Evolutionary conservation across 208 protist genomes (phyloP).

Genomic region (Crithidia acanthocephali): DNA sequence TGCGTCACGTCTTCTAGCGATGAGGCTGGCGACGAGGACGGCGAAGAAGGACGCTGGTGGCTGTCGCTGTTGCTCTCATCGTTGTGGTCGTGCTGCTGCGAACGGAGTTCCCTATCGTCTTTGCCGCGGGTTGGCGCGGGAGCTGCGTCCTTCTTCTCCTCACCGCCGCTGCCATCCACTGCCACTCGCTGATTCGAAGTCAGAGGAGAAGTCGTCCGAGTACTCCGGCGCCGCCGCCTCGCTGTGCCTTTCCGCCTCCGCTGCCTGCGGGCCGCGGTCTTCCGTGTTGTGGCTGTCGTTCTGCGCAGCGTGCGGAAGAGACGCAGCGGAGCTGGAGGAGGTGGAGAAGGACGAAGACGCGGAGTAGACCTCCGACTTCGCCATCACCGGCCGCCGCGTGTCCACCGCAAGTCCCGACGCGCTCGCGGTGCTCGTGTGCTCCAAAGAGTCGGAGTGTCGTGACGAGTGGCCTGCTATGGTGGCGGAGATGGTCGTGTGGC

Average conservation of each 20-base stretch:
- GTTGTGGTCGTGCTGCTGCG: not conserved
- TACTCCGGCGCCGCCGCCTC: not conserved
- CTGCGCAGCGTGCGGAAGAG: not conserved
- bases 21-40: constrained; percentile 16
- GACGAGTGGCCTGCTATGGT: not conserved
- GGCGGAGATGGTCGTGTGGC: not conserved
- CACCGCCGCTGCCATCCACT: not conserved
- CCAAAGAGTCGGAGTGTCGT: constrained; percentile 11
- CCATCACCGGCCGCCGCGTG: not conserved
- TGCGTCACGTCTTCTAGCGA: constrained; percentile 8
- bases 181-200: constrained; percentile 11
- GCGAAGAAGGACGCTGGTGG: not conserved
- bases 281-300: not conserved
- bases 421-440: constrained; percentile 14
- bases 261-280: not conserved
- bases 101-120: not conserved
- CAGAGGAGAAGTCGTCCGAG: constrained; percentile 10
- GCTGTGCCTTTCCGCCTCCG: not conserved
- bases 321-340: constrained; percentile 4
- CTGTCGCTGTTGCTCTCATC: not conserved
- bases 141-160: not conserved
- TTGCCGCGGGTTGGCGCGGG: not conserved
- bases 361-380: not conserved
- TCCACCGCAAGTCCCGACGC: not conserved
- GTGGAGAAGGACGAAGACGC: constrained; percentile 1